A percentile compares a stretch with the other conserved stretches of the same genome.
Evolutionary conservation across 441 rosid genomes (phyloP).

Genomic region (Arabidopsis lyrata): DNA sequence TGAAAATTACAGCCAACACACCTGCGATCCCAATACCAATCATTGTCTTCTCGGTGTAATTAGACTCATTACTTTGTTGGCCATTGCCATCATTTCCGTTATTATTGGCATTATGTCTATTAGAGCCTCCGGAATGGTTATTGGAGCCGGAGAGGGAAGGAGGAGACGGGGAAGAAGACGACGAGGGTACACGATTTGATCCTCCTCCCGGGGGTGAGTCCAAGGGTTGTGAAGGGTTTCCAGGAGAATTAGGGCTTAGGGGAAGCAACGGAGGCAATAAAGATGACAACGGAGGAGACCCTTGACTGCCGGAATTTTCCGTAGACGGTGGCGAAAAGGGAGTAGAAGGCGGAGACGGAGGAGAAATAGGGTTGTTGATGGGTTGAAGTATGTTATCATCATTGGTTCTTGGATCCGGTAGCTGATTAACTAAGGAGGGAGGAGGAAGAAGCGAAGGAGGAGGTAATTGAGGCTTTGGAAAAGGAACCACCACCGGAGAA

Average conservation of each 20-base stretch:
- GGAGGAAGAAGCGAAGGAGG: slow-evolving; percentile 38
- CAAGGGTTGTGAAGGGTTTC: slow-evolving; percentile 35
- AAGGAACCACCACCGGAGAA: slow-evolving; percentile 36
- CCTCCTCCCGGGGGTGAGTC: slow-evolving; percentile 17
- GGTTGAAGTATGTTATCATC: slow-evolving; percentile 15
- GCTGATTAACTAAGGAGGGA: slow-evolving; percentile 37
- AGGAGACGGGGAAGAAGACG: slow-evolving; percentile 19
- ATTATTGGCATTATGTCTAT: slow-evolving; percentile 22
- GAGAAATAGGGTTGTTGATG: slow-evolving; percentile 24
- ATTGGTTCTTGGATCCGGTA: slow-evolving; percentile 31
- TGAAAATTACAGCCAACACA: slow-evolving; percentile 48
- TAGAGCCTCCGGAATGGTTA: slow-evolving; percentile 17
- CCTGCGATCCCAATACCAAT: slow-evolving; percentile 51
- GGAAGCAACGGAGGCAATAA: slow-evolving; percentile 33
- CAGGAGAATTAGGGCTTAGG: slow-evolving; percentile 24
- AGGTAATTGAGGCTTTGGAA: slow-evolving; percentile 44
- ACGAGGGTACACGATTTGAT: slow-evolving; percentile 21
- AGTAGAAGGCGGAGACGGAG: slow-evolving; percentile 40
- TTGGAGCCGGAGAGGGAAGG: slow-evolving; percentile 33
- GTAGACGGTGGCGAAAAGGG: slow-evolving; percentile 23
- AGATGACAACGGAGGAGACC: slow-evolving; percentile 39
- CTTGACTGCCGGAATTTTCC: background rate
- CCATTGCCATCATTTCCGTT: slow-evolving; percentile 28
- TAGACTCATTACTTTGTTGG: slow-evolving; percentile 22
- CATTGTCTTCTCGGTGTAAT: slow-evolving; percentile 35